phyloP scores from a whole-genome alignment of 2,329 filamentous ascomycete species.

The Aquanectria penicillioides region DNA sequence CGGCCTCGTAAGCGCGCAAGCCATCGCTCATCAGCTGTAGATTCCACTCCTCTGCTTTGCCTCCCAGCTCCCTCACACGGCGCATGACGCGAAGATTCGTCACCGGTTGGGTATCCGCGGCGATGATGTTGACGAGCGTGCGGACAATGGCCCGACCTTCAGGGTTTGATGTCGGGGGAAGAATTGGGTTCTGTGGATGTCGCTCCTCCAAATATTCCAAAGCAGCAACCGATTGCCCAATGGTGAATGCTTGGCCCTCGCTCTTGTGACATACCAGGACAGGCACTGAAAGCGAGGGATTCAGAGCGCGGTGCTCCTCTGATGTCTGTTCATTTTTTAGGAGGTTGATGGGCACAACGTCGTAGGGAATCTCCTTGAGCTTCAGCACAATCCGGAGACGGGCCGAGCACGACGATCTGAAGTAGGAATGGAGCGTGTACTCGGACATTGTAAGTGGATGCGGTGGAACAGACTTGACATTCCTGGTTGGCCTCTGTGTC shows the following conservation, averaged over 20 bases:
- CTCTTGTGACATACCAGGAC: conserved; percentile 55
- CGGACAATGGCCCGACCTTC: conserved; percentile 60
- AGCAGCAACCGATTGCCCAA: conserved; percentile 67
- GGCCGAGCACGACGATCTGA: conserved; percentile 70
- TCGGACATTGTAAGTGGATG: conserved; percentile 32
- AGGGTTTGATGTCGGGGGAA: conserved; percentile 59
- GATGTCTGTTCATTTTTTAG: conserved; percentile 62
- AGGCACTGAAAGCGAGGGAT: conserved; percentile 66
- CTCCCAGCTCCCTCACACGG: conserved; percentile 56
- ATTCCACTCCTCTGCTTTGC: conserved; percentile 60
- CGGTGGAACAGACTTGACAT: too few species aligned
- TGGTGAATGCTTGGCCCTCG: conserved; percentile 47
- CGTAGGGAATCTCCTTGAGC: conserved; percentile 62
- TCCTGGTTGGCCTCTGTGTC: too few species aligned
- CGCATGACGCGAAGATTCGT: conserved; percentile 66
- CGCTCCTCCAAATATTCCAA: conserved; percentile 71
- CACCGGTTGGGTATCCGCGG: conserved; percentile 67
- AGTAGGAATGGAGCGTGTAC: conserved; percentile 67
- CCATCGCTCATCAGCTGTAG: conserved; percentile 61
- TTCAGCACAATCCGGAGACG: conserved; percentile 69
- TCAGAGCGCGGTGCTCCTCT: conserved; percentile 56
- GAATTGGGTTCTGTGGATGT: conserved; percentile 54
- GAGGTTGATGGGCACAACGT: conserved; percentile 61
- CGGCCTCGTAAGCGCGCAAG: conserved; percentile 65
- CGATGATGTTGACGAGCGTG: conserved; percentile 63